Conservation (phyloP, 2,329 filamentous ascomycete genomes). For the Aspergillus sp. region DNA sequence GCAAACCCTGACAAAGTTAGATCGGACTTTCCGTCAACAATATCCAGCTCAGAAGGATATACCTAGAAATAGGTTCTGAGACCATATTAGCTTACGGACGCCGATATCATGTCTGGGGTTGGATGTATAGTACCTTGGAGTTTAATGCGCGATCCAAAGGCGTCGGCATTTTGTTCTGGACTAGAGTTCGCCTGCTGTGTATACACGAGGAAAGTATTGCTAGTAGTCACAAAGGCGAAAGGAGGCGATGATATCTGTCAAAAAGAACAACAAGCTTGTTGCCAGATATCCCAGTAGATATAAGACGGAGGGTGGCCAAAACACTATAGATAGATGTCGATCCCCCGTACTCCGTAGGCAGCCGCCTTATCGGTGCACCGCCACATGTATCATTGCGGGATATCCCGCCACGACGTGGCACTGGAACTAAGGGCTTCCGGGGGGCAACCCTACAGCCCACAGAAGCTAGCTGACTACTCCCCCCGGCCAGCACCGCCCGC, state of each 20-base stretch:
- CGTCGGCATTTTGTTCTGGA: slow-evolving; percentile 62
- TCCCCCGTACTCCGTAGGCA: slow-evolving; percentile 11
- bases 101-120: background rate
- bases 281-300: slow-evolving; percentile 8
- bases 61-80: slow-evolving; percentile 71
- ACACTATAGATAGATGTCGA: slow-evolving; percentile 21
- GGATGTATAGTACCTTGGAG: slow-evolving; percentile 60
- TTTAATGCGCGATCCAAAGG: slow-evolving; percentile 68
- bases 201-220: background rate
- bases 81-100: slow-evolving; percentile 15
- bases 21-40: background rate
- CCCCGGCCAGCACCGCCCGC: slow-evolving; percentile 3
- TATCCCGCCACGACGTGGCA: slow-evolving; percentile 6
- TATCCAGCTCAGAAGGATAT: slow-evolving; percentile 25
- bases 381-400: background rate
- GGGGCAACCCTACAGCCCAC: slow-evolving; percentile 11
- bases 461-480: background rate
- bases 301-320: background rate
- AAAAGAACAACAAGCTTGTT: background rate
- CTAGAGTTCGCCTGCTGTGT: slow-evolving; percentile 1
- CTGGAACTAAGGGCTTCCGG: slow-evolving; percentile 6
- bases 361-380: slow-evolving; percentile 2
- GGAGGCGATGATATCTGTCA: background rate
- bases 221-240: background rate
- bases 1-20: slow-evolving; percentile 65